Evolutionary conservation across 768 basidiomycete genomes (phyloP).

Genomic region (Hemileccinum impolitum): DNA sequence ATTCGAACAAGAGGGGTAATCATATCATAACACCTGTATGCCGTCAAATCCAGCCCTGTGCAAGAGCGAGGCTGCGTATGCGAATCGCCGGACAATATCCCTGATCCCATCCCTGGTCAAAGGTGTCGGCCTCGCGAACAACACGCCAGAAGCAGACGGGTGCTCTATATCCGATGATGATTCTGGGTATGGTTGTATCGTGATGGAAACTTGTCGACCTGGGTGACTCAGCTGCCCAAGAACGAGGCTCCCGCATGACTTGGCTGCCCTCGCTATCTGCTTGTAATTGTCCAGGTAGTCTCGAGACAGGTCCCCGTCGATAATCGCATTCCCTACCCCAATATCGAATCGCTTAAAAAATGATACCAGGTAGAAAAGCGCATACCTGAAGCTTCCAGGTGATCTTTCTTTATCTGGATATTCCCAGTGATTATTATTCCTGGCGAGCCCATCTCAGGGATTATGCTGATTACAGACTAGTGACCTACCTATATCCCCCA

Average conservation of each 20-base stretch:
- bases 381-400: conserved; percentile 33
- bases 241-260: conserved; percentile 28
- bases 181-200: conserved; percentile 34
- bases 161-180: conserved; percentile 34
- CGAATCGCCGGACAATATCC: conserved; percentile 50
- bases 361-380: not conserved
- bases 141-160: conserved; percentile 30
- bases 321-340: conserved; percentile 29
- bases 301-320: conserved; percentile 26
- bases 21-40: conserved; percentile 37
- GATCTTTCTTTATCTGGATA: conserved; percentile 34
- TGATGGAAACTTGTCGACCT: conserved; percentile 34
- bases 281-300: conserved; percentile 21
- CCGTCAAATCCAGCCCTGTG: conserved; percentile 66
- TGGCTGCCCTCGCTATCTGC: conserved; percentile 30
- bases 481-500: conserved; percentile 27
- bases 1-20: not conserved
- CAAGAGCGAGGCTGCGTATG: conserved; percentile 51
- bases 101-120: conserved; percentile 47
- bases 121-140: conserved; percentile 31
- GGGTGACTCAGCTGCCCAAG: conserved; percentile 34
- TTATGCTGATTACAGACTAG: not conserved
- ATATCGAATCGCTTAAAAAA: not conserved
- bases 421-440: conserved; percentile 33
- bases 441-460: conserved; percentile 10